These are phyloP conservation scores for Apiospora arundinis DNA, from an alignment of 2,329 filamentous ascomycete genomes.

Conservation along the genomic window DNA sequence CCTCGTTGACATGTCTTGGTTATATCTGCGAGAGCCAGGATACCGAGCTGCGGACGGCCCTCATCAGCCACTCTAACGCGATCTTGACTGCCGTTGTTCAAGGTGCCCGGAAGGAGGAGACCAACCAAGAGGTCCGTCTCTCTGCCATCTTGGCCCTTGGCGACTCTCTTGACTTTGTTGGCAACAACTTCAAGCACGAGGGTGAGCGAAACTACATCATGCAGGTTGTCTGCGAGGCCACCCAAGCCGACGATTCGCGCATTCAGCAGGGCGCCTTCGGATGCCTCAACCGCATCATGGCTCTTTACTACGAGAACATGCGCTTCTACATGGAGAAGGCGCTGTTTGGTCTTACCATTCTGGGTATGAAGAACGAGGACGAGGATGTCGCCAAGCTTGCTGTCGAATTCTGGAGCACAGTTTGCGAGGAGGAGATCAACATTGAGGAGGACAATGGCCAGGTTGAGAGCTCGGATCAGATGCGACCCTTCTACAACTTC, in stretches of 20 bases:
- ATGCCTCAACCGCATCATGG: slow-evolving; percentile 98
- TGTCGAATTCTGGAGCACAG: slow-evolving; percentile 99
- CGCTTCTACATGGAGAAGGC: slow-evolving; percentile 99
- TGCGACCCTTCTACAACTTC: slow-evolving; percentile 95
- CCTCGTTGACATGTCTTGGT: slow-evolving; percentile 93
- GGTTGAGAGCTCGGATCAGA: slow-evolving; percentile 80
- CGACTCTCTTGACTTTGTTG: slow-evolving; percentile 96
- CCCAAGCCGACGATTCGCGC: slow-evolving; percentile 86
- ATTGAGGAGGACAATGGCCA: slow-evolving; percentile 97
- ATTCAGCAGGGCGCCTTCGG: slow-evolving; percentile 97
- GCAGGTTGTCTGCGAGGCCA: slow-evolving; percentile 99
- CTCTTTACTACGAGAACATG: slow-evolving; percentile 99
- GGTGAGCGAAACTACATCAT: slow-evolving; percentile 99
- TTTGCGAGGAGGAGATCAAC: slow-evolving; percentile 96
- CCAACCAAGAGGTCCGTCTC: slow-evolving; percentile 87
- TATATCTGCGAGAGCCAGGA: slow-evolving; percentile 98
- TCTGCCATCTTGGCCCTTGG: slow-evolving; percentile 93
- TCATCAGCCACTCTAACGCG: slow-evolving; percentile 90
- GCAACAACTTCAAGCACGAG: slow-evolving; percentile 98
- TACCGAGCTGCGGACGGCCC: slow-evolving; percentile 77
- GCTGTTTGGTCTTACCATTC: slow-evolving; percentile 93
- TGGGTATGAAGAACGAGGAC: slow-evolving; percentile 97
- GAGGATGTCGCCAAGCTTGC: slow-evolving; percentile 98
- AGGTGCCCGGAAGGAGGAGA: slow-evolving; percentile 94
- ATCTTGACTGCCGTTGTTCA: slow-evolving; percentile 98